phyloP scores from a whole-genome alignment of 2,329 filamentous ascomycete species.

The Talaromyces rugulosus region DNA sequence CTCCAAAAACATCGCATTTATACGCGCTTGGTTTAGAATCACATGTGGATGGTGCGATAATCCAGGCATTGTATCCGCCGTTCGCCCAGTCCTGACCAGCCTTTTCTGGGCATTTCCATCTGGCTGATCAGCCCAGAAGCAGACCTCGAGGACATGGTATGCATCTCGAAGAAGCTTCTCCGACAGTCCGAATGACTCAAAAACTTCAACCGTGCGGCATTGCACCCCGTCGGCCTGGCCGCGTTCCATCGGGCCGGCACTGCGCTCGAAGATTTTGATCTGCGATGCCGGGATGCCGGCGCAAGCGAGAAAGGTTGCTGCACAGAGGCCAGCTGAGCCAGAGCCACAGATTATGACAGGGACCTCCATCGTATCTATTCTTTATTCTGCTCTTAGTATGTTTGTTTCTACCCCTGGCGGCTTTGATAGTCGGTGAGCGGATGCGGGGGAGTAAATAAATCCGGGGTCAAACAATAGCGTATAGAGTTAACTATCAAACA shows the following conservation, averaged over 20 bases:
- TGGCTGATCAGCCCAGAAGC: conserved; percentile 11
- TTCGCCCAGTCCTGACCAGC: conserved; percentile 43
- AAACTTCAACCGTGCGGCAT: conserved; percentile 59
- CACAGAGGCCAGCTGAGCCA: conserved; percentile 48
- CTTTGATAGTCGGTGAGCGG: no score
- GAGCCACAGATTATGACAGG: conserved; percentile 50
- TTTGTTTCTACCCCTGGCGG: not conserved
- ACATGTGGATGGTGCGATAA: conserved; percentile 54
- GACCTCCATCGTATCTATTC: not conserved
- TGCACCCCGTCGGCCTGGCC: conserved; percentile 53
- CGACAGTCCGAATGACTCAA: conserved; percentile 55
- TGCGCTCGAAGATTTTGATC: conserved; percentile 38
- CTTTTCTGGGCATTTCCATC: conserved; percentile 16
- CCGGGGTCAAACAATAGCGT: no score
- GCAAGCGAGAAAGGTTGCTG: conserved; percentile 39
- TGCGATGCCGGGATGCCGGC: conserved; percentile 12
- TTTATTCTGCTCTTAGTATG: not conserved
- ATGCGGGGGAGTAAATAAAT: not conserved
- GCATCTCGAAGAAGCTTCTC: conserved; percentile 51
- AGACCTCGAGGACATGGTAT: conserved; percentile 12
- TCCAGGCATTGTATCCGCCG: conserved; percentile 52
- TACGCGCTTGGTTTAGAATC: conserved; percentile 54
- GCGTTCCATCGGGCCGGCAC: conserved; percentile 45
- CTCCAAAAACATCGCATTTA: conserved; percentile 53
- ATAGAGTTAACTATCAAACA: no score